Evolutionary conservation across 2,329 filamentous ascomycete species (phyloP), one percentile per base, ranked within the genome.

Genomic region (Polytolypa hystricis): DNA sequence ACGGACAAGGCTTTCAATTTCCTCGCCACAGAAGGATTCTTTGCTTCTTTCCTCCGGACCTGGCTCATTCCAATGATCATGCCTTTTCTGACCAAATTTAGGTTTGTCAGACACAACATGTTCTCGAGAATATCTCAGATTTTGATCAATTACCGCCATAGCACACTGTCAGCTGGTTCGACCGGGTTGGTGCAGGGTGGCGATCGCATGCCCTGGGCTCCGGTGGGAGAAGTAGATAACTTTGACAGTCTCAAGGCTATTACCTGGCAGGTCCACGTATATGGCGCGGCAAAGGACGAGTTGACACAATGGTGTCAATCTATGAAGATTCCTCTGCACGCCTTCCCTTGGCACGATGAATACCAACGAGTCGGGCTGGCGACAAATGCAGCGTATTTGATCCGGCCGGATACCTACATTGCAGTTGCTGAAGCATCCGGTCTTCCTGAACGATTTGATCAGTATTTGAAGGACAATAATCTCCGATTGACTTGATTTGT

Each of bases 1-100:
- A 69, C 66, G 0, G 67, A 70, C 40, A 45, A 48, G 2, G 42
- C 59, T 2, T 69, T 70, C 39, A 56, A 48, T 18, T 50, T 55
- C n/a, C 46, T 61, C 10, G 52, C 60, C 1, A 59, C 55, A 1
- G 9, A 63, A 55, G 55, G 37, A 25, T 64, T 39, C 53, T 34
- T 70, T 4, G 57, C 69, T 5, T 62, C 67, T 41, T 43, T 55
- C 2, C 19, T 65, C 20, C 45, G 65, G 15, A 51, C 51, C 4
- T 60, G 53, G 48, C 27, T 69, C 3, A 38, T 65, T 11, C 64
- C 65, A 0, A 57, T 52, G 26, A 12, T 64, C 4, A 41, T 54
- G 28, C 52, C 53, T 2, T 17, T 53, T 18, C 40, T 39, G 44
- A 48, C 40, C 31, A 42, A 17, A 20, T 44, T 57, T 6, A 27